Conservation (phyloP, 2,329 filamentous ascomycete species). For the Juglanconis sp. region DNA sequence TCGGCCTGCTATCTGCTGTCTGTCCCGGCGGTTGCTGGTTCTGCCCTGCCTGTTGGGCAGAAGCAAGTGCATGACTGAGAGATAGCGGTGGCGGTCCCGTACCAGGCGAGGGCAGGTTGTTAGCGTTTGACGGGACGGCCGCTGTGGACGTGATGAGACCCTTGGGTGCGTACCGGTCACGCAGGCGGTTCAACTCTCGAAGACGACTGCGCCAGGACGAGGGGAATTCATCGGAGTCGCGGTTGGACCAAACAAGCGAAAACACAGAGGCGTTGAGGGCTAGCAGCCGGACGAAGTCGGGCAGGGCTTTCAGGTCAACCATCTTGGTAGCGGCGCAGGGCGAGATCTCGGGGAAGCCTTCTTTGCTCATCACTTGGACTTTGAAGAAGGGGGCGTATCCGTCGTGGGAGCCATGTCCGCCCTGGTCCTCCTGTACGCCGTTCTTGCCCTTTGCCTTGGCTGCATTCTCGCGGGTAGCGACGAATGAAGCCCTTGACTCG, state of each 20-base stretch:
- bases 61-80: conserved; percentile 14
- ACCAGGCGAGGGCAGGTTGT: conserved; percentile 23
- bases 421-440: conserved; percentile 28
- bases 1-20: conserved; percentile 35
- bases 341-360: conserved; percentile 87
- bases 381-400: conserved; percentile 65
- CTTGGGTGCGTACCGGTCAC: conserved; percentile 62
- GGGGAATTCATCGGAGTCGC: conserved; percentile 75
- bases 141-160: conserved; percentile 23
- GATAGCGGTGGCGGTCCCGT: conserved; percentile 11
- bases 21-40: conserved; percentile 24
- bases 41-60: conserved; percentile 23
- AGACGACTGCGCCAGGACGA: conserved; percentile 88
- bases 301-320: conserved; percentile 76
- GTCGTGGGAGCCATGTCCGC: background rate
- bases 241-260: conserved; percentile 80
- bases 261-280: conserved; percentile 94
- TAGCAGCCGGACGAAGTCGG: conserved; percentile 80
- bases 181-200: conserved; percentile 76
- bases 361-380: conserved; percentile 84
- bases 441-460: conserved; percentile 33
- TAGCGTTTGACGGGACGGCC: conserved; percentile 28
- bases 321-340: conserved; percentile 87
- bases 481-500: conserved; percentile 73
- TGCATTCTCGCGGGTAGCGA: conserved; percentile 55